These are phyloP conservation scores for Sungouiozyma ichnusensis DNA, from an alignment of 805 yeast species.

Conservation along the genomic window DNA sequence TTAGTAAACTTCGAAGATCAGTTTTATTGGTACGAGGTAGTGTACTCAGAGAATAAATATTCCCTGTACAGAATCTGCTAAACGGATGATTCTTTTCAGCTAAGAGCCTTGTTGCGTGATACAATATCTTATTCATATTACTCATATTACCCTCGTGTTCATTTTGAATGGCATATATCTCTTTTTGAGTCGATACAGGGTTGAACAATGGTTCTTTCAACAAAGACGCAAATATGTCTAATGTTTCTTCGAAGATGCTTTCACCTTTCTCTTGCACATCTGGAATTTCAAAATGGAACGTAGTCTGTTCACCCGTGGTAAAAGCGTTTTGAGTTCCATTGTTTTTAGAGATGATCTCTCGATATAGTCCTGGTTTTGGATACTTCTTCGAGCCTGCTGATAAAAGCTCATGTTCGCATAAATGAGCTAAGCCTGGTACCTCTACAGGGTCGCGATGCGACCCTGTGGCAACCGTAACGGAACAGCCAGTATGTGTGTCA, in stretches of 20 bases:
- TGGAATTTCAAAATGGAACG: slow-evolving; percentile 55
- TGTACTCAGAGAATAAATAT: slow-evolving; percentile 37
- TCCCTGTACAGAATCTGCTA: slow-evolving; percentile 57
- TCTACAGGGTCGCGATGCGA: slow-evolving; percentile 66
- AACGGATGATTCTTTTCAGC: slow-evolving; percentile 43
- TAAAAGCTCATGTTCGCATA: slow-evolving; percentile 68
- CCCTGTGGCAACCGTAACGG: slow-evolving; percentile 71
- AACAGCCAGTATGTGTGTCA: slow-evolving; percentile 52
- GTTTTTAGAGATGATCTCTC: slow-evolving; percentile 32
- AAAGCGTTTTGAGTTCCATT: slow-evolving; percentile 59
- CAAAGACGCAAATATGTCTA: slow-evolving; percentile 41
- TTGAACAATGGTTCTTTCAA: slow-evolving; percentile 44
- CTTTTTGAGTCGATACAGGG: slow-evolving; percentile 34
- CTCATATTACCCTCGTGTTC: slow-evolving; percentile 52
- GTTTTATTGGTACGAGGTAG: slow-evolving; percentile 26
- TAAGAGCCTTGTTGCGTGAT: slow-evolving; percentile 48
- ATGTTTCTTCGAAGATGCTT: slow-evolving; percentile 35
- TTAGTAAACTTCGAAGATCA: slow-evolving; percentile 30
- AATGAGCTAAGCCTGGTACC: slow-evolving; percentile 77
- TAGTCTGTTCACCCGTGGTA: slow-evolving; percentile 58
- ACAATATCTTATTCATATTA: slow-evolving; percentile 36
- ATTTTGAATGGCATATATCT: slow-evolving; percentile 51
- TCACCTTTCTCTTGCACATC: slow-evolving; percentile 24
- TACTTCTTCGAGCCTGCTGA: slow-evolving; percentile 44
- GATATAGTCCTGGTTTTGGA: slow-evolving; percentile 39